Evolutionary conservation across 176 grass and related monocot genomes (phyloP), one percentile per base, ranked within the genome.

Genomic region (Aegilops sharonensis): DNA sequence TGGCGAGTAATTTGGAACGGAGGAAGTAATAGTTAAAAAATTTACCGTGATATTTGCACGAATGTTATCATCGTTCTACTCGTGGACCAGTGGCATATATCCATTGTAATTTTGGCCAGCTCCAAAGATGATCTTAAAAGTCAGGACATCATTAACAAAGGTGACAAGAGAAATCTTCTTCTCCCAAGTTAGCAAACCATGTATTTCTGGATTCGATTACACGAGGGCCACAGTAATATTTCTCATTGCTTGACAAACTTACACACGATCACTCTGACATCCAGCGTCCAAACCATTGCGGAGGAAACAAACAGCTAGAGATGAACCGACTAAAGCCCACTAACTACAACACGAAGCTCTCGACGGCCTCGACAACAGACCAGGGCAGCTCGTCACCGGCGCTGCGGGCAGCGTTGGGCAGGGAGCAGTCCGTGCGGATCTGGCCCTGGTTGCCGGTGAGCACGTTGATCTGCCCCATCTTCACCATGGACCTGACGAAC

Each of bases 371-470:
- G 17, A 43, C 72, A 11, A 42, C 71, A 2, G 84, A 87, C 84
- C 89, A 67, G 2, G 61, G 80, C 15, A 68, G 18, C 27, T 72
- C 27, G 32, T 21, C 29, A 2, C 4, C 15, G 8, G 5, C 27
- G 10, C 3, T 13, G 4, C 14, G 8, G 32, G n/a, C 50, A 0
- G 34, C 17, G 65, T 90, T 90, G 2, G 29, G 34, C 24, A 71
- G 75, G 1, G 92, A 94, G 80, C 92, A 94, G 48, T 89, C 32
- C 5, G 56, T 59, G 60, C 90, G 88, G 7, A 92, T 87, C 84
- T 92, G 78, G 2, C 90, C 87, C 57, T 83, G 78, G 11, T 6
- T 64, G 15, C 80, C 90, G 11, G 85, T 87, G 36, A 89, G 81
- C 30, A 84, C 73, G 47, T 64, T 10, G 45, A 92, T 84, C 43